Conservation (phyloP, 352 stramenopile genomes). For the Globisporangium spinosum region DNA sequence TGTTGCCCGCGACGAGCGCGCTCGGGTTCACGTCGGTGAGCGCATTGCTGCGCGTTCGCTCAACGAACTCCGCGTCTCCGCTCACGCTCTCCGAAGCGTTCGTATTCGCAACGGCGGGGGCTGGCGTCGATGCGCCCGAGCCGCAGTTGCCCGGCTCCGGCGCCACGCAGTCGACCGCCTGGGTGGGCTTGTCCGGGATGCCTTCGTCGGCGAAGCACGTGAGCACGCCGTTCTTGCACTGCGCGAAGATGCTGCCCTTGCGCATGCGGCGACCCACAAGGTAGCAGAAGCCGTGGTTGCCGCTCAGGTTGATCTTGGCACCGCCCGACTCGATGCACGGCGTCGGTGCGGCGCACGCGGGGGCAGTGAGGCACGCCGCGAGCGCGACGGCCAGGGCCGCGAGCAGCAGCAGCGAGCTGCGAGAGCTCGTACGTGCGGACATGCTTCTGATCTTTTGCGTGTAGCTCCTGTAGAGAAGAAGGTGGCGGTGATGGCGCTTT, state of each 20-base stretch:
- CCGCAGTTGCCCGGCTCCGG: conserved; percentile 33
- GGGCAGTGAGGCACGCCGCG: background rate
- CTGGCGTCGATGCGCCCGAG: conserved; percentile 13
- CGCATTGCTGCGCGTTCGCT: conserved; percentile 7
- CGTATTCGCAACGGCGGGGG: conserved; percentile 7
- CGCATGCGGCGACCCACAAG: conserved; percentile 43
- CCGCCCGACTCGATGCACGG: conserved; percentile 30
- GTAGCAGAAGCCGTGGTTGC: conserved; percentile 45
- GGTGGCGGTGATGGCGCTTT: background rate
- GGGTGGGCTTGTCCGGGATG: conserved; percentile 37
- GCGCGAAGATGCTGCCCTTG: conserved; percentile 31
- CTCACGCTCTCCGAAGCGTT: conserved; percentile 4
- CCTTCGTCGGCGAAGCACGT: conserved; percentile 39
- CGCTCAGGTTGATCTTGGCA: conserved; percentile 29
- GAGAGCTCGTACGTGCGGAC: background rate
- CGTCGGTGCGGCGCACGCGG: background rate
- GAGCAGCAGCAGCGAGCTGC: background rate
- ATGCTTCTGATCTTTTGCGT: background rate
- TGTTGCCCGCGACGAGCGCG: conserved; percentile 28
- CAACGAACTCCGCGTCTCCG: conserved; percentile 1
- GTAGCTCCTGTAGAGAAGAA: background rate
- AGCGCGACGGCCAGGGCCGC: background rate
- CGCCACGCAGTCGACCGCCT: conserved; percentile 26
- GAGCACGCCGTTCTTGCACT: conserved; percentile 34
- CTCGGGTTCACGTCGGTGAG: conserved; percentile 24